These are phyloP conservation scores for Tulasnella sp. DNA, from an alignment of 768 basidiomycete species.

Conservation along the genomic window DNA sequence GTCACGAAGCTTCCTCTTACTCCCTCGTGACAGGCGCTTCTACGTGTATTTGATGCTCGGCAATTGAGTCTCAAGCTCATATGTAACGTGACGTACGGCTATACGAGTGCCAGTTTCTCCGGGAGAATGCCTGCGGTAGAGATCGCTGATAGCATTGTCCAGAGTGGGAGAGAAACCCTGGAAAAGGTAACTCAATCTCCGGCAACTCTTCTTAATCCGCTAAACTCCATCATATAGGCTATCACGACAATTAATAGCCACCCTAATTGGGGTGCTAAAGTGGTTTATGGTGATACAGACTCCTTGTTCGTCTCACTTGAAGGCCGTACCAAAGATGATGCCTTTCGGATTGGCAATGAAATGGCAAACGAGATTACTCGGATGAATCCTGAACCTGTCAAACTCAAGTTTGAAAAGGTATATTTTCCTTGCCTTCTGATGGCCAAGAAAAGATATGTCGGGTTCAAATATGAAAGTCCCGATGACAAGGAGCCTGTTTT, in stretches of 20 bases:
- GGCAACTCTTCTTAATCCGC: not conserved
- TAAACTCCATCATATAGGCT: conserved; percentile 38
- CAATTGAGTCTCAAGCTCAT: conserved; percentile 92
- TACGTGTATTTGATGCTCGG: conserved; percentile 70
- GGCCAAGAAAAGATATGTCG: conserved; percentile 97
- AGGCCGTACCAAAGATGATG: conserved; percentile 85
- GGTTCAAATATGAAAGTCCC: conserved; percentile 82
- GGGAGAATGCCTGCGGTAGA: conserved; percentile 98
- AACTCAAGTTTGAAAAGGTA: conserved; percentile 97
- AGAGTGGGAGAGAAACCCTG: conserved; percentile 87
- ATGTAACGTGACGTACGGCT: conserved; percentile 88
- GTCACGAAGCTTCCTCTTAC: conserved; percentile 1
- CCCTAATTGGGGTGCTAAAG: conserved; percentile 76
- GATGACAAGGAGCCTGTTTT: conserved; percentile 70
- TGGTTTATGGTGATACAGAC: conserved; percentile 97
- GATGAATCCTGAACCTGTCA: conserved; percentile 79
- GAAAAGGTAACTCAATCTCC: conserved; percentile 56
- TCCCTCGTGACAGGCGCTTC: conserved; percentile 42
- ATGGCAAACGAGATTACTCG: conserved; percentile 81
- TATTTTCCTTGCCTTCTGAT: conserved; percentile 90
- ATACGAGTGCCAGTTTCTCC: conserved; percentile 86
- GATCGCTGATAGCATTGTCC: conserved; percentile 95
- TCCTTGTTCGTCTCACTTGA: conserved; percentile 86
- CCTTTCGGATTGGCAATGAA: conserved; percentile 83
- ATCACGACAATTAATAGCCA: conserved; percentile 64